Conservation (phyloP, 1,284 basidiomycete species). For the Ganoderma meredithae region DNA sequence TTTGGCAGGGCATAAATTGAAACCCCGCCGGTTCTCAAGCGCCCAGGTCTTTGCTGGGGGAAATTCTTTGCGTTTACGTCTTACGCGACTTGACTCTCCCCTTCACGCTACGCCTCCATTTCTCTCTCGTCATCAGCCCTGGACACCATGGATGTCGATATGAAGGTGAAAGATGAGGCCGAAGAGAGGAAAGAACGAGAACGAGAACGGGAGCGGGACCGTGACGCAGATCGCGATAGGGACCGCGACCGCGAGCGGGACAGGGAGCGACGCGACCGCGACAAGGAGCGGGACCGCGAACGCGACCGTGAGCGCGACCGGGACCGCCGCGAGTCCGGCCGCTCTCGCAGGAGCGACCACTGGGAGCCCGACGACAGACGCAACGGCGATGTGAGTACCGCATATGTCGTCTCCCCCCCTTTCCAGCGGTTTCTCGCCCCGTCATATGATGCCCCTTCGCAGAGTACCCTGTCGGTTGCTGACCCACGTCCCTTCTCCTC, state of each 20-base stretch:
- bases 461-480: conserved; percentile 27
- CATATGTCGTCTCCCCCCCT: conserved; percentile 18
- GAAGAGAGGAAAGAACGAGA: conserved; percentile 58
- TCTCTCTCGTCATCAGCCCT: background rate
- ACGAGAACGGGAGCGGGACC: conserved; percentile 49
- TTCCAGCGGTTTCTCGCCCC: background rate
- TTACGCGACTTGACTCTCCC: conserved; percentile 17
- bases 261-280: conserved; percentile 37
- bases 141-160: conserved; percentile 81
- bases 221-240: conserved; percentile 54
- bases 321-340: conserved; percentile 60
- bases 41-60: conserved; percentile 7
- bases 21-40: conserved; percentile 12
- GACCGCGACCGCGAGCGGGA: conserved; percentile 42
- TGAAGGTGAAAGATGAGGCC: conserved; percentile 75
- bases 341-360: conserved; percentile 63
- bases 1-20: background rate
- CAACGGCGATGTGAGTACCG: conserved; percentile 62
- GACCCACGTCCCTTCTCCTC: conserved; percentile 10
- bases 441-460: conserved; percentile 8
- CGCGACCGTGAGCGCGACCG: conserved; percentile 45
- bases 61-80: conserved; percentile 14
- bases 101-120: conserved; percentile 12
- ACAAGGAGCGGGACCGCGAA: conserved; percentile 22
- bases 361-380: conserved; percentile 81